These are phyloP conservation scores for Coelastrella sp. DNA, from an alignment of 139 green algal genomes.

Conservation along the genomic window DNA sequence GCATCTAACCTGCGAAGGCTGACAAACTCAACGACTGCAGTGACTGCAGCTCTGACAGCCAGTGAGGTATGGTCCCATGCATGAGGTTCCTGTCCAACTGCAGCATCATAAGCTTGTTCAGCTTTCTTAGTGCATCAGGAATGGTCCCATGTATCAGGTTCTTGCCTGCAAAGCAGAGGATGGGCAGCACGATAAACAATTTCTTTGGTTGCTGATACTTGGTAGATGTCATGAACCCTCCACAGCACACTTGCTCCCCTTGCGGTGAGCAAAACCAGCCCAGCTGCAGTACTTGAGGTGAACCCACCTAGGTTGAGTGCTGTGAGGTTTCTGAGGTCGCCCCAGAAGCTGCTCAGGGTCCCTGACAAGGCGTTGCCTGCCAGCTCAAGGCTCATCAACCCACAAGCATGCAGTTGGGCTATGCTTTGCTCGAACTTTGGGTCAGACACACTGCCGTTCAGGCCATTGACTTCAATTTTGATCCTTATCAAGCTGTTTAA, in stretches of 20 bases:
- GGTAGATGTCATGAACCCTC: no score
- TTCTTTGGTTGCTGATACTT: no score
- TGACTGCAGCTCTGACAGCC: background rate
- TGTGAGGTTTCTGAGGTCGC: background rate
- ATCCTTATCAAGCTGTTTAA: background rate
- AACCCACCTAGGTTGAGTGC: constrained; percentile 32
- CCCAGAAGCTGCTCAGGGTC: background rate
- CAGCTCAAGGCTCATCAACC: constrained; percentile 19
- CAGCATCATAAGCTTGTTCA: background rate
- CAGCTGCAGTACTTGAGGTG: background rate
- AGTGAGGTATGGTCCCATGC: background rate
- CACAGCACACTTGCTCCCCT: no score
- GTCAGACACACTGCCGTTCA: constrained; percentile 14
- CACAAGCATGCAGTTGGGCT: constrained; percentile 34
- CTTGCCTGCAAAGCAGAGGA: background rate
- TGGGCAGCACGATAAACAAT: no score
- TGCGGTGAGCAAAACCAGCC: no score
- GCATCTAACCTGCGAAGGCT: background rate
- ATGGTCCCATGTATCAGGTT: background rate
- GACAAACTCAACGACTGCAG: background rate
- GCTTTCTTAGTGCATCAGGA: background rate
- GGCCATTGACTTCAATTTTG: constrained; percentile 4
- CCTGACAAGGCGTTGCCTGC: constrained; percentile 34
- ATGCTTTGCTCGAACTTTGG: background rate
- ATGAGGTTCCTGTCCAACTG: background rate